These are phyloP conservation scores for Phytophthora agathidicida DNA, from an alignment of 352 stramenopile genomes.

Conservation along the genomic window DNA sequence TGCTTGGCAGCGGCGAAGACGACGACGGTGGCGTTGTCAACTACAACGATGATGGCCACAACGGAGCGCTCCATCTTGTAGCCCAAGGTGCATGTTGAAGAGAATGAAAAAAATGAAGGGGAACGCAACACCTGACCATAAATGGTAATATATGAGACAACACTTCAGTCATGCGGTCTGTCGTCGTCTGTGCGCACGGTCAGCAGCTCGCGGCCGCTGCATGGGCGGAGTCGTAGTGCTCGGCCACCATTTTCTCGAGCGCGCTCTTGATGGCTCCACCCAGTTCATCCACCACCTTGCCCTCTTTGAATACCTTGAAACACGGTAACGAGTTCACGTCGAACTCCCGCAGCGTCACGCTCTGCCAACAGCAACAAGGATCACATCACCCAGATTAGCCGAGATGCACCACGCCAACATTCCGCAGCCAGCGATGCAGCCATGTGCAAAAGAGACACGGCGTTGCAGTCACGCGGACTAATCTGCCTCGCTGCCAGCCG, in stretches of 20 bases:
- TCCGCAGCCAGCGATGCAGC: slow-evolving; percentile 22
- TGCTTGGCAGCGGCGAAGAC: background rate
- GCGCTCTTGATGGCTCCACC: slow-evolving; percentile 67
- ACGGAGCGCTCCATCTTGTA: too few species aligned
- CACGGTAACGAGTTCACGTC: slow-evolving; percentile 88
- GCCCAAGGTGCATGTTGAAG: slow-evolving; percentile 17
- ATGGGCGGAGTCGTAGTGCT: slow-evolving; percentile 33
- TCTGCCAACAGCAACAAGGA: slow-evolving; percentile 24
- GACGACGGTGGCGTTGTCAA: background rate
- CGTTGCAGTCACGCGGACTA: too few species aligned
- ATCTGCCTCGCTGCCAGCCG: too few species aligned
- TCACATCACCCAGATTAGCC: slow-evolving; percentile 15
- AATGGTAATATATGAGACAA: slow-evolving; percentile 30
- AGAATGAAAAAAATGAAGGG: slow-evolving; percentile 18
- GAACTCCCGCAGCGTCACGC: slow-evolving; percentile 54
- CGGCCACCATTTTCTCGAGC: slow-evolving; percentile 59
- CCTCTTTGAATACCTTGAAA: slow-evolving; percentile 93
- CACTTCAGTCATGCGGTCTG: slow-evolving; percentile 15
- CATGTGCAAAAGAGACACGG: slow-evolving; percentile 31
- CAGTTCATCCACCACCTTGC: slow-evolving; percentile 86
- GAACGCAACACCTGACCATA: background rate
- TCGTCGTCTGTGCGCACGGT: slow-evolving; percentile 9
- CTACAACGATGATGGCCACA: slow-evolving; percentile 2
- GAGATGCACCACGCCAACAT: slow-evolving; percentile 18
- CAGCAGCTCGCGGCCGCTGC: slow-evolving; percentile 13